These are phyloP conservation scores for Epithele typhae DNA, from an alignment of 768 basidiomycete species.

Conservation along the genomic window DNA sequence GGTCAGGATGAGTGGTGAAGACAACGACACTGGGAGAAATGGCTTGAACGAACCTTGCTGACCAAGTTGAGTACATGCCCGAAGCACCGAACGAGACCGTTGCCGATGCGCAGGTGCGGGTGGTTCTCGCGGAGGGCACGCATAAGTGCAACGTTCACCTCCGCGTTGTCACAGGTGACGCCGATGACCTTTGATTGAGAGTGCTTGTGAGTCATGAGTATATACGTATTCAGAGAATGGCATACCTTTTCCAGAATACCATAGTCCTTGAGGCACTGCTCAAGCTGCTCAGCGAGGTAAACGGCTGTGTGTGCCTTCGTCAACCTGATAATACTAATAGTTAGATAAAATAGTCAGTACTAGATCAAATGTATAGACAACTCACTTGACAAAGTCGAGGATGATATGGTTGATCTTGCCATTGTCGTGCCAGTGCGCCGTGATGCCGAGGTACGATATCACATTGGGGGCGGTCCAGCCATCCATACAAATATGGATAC, in stretches of 20 bases:
- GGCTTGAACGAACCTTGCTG: conserved; percentile 1
- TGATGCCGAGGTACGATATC: conserved; percentile 24
- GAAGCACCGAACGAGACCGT: not conserved
- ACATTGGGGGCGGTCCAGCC: conserved; percentile 29
- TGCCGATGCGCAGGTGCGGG: not conserved
- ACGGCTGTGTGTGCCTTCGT: not conserved
- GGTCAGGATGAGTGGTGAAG: no score
- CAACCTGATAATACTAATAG: no score
- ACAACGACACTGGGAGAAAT: no score
- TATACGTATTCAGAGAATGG: no score
- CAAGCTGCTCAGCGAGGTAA: not conserved
- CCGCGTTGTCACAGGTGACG: not conserved
- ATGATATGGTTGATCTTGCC: conserved; percentile 8
- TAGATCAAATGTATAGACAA: no score
- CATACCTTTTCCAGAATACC: not conserved
- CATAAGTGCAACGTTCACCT: not conserved
- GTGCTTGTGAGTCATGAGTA: no score
- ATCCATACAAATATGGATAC: conserved; percentile 24
- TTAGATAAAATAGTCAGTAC: no score
- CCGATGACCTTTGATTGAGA: not conserved
- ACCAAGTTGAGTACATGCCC: conserved; percentile 4
- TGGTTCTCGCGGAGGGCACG: not conserved
- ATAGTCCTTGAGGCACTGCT: not conserved
- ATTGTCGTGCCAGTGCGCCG: conserved; percentile 18
- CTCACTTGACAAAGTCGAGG: conserved; percentile 1